phyloP scores from a whole-genome alignment of 495 filamentous ascomycete species.

The Hypoxylon trugodes region DNA sequence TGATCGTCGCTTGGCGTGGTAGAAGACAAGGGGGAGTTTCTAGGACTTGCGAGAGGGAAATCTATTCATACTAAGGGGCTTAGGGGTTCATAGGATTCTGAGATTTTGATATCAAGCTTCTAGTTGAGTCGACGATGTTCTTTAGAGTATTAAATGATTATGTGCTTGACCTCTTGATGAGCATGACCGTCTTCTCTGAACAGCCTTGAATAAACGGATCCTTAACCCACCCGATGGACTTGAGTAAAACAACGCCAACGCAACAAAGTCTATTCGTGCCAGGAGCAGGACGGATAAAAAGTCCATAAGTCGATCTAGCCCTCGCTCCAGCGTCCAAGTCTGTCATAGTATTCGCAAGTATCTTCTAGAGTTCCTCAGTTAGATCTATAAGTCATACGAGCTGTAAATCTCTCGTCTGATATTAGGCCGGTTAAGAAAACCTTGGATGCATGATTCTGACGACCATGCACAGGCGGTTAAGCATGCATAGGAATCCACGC shows the following conservation, averaged over 20 bases:
- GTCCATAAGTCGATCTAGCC: background rate
- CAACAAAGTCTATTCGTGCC: background rate
- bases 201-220: background rate
- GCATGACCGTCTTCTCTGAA: conserved; percentile 3
- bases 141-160: background rate
- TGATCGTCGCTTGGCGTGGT: background rate
- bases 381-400: background rate
- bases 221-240: background rate
- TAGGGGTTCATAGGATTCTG: background rate
- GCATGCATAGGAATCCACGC: background rate
- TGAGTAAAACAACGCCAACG: conserved; percentile 2
- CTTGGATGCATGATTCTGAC: background rate
- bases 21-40: background rate
- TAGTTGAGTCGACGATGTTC: background rate
- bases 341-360: background rate
- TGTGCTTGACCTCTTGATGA: background rate
- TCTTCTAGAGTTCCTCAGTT: no score
- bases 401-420: background rate
- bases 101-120: background rate
- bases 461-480: background rate
- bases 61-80: background rate
- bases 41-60: background rate
- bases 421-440: background rate
- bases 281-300: background rate
- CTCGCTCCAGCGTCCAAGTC: background rate